Conservation (phyloP, 1,139 yeast genomes). For the Nakaseomyces nivariensis region DNA sequence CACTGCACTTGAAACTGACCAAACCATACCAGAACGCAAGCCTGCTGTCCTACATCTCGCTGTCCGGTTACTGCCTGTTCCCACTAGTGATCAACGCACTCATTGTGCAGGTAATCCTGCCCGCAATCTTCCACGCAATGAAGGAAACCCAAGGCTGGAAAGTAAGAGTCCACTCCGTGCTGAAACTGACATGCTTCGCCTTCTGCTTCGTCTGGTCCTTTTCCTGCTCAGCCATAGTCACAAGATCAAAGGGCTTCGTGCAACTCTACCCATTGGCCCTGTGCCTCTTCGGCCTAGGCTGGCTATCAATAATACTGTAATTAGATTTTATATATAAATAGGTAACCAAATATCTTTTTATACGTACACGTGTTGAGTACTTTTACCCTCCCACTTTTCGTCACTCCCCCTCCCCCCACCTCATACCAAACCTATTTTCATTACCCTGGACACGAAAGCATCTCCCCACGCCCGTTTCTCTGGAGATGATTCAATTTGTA, state of each 20-base stretch:
- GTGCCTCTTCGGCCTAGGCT: constrained; percentile 22
- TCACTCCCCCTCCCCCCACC: too few relatives aligned
- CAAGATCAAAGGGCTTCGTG: constrained; percentile 19
- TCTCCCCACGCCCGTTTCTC: too few relatives aligned
- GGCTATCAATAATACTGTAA: constrained; percentile 19
- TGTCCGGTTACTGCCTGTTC: constrained; percentile 27
- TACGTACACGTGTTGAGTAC: too few relatives aligned
- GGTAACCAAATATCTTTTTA: background rate
- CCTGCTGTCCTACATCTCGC: constrained; percentile 23
- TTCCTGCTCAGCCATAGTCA: constrained; percentile 19
- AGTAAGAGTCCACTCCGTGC: constrained; percentile 13
- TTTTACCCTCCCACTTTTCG: too few relatives aligned
- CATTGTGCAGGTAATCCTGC: constrained; percentile 18
- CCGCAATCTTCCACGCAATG: constrained; percentile 14
- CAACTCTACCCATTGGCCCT: constrained; percentile 24
- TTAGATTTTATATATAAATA: background rate
- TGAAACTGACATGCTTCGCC: constrained; percentile 13
- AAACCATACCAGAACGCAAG: constrained; percentile 16
- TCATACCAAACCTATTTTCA: too few relatives aligned
- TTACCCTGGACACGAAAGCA: background rate
- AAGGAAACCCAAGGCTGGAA: constrained; percentile 11
- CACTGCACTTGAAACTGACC: constrained; percentile 22
- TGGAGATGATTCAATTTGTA: too few relatives aligned
- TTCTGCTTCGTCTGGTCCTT: constrained; percentile 23
- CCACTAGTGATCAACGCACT: constrained; percentile 25